A percentile compares a stretch with the other conserved stretches of the same genome.
These are phyloP conservation scores for Saccharum hybrid DNA, from an alignment of 202 grass and related monocot species.

Conservation along the genomic window DNA sequence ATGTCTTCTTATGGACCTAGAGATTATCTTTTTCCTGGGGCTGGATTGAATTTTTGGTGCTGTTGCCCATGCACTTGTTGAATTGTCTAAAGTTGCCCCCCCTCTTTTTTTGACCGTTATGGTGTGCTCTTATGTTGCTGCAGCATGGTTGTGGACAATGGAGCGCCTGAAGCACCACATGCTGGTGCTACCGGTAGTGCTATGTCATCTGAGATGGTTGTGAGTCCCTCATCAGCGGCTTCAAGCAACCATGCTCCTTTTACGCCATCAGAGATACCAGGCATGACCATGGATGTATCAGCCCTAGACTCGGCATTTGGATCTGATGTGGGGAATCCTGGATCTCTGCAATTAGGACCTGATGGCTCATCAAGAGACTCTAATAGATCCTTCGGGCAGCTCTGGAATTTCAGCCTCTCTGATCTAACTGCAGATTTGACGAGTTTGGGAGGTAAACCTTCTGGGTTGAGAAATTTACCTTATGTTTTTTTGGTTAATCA, in stretches of 20 bases:
- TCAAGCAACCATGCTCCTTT: conserved; percentile 97
- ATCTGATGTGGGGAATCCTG: conserved; percentile 62
- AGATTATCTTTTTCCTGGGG: conserved; percentile 10
- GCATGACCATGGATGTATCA: conserved; percentile 82
- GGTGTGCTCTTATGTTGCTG: conserved; percentile 34
- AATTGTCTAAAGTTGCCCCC: neutral
- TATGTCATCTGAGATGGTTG: conserved; percentile 81
- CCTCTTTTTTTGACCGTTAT: neutral
- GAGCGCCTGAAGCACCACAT: conserved; percentile 50
- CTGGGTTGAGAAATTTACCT: conserved; percentile 9
- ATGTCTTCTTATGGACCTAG: neutral
- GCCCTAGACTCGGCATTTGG: conserved; percentile 64
- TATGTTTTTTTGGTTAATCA: conserved; percentile 30
- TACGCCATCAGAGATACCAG: conserved; percentile 81
- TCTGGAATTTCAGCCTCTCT: conserved; percentile 97
- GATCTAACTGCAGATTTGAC: conserved; percentile 93
- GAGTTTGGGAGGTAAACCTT: conserved; percentile 86
- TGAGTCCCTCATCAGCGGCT: conserved; percentile 84
- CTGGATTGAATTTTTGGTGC: neutral
- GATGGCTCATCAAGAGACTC: conserved; percentile 83
- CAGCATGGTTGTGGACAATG: conserved; percentile 57
- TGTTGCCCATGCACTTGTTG: conserved; percentile 4
- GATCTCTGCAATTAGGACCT: conserved; percentile 72
- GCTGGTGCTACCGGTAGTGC: conserved; percentile 46
- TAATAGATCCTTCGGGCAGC: conserved; percentile 81